Base-by-base conservation (phyloP, 192 early-diverging fungal genomes). In the Entomortierella parvispora region DNA sequence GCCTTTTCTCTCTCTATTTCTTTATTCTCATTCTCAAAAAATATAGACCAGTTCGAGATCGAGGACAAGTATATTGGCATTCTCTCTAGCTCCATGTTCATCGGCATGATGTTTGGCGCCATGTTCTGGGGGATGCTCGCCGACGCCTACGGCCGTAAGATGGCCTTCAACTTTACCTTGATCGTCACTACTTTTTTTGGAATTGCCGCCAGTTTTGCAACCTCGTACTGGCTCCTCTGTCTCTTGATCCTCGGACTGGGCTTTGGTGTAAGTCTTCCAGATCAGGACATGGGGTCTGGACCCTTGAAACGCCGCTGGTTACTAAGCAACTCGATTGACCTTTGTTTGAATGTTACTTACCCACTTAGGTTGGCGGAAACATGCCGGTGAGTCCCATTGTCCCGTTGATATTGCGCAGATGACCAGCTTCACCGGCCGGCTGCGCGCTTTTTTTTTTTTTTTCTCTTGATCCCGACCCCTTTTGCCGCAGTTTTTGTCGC, bases 21-120 rank as follows among this genome's bases (percentile, higher is more conserved):
- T 42, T 58, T 68, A 32, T 20, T 58, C 2, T 31, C 29, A n/a
- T n/a, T n/a, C 66, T 18, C 49, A 12, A 26, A 52, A 43, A 49
- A 47, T 43, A 63, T 25, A 87, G 86, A 62, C 43, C 90, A 94
- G 65, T 95, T 89, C 81, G 80, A 76, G 29, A 71, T 95, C 43
- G 69, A 84, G 55, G 87, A 92, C 67, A 62, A 81, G 52, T 80
- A 82, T 43, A 90, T 92, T 52, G 94, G 94, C 0, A 80, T 88
- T 4, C 65, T 92, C 45, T 90, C 88, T 1, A 93, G 89, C 52
- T 82, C 89, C 29, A 83, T 91, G 54, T 91, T 93, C 43, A 81
- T 87, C 31, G 94, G 94, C 4, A 89, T 93, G 85, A 93, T 92
- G 87, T 81, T 93, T 69, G 95, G 93, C 0, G 91, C 93, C 10